Percentiles rank a stretch among this genome's conserved stretches.
phyloP scores from a whole-genome alignment of 257 asterid genomes.

The Salvia hispanica region DNA sequence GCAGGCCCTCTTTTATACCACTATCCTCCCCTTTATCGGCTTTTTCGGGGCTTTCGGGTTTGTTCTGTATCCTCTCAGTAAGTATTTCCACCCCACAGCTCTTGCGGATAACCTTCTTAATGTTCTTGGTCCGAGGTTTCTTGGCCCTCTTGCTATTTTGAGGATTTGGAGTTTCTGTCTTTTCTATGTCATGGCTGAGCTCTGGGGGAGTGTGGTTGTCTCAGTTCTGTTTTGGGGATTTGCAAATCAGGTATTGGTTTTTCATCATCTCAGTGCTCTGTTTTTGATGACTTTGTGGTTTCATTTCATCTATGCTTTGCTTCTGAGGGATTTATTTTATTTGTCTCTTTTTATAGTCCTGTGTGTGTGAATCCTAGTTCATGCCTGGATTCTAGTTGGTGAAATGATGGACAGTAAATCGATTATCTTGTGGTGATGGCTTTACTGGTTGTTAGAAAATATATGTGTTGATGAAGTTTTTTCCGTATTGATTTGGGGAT shows the following conservation, averaged over 20 bases:
- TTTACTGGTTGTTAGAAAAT: neutral
- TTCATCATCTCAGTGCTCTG: constrained; percentile 24
- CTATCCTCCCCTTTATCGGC: constrained; percentile 83
- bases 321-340: constrained; percentile 3
- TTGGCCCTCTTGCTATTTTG: constrained; percentile 96
- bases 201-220: constrained; percentile 98
- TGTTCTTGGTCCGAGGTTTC: constrained; percentile 92
- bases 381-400: neutral
- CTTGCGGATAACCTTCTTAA: constrained; percentile 84
- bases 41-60: constrained; percentile 98
- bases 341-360: constrained; percentile 4
- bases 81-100: constrained; percentile 85
- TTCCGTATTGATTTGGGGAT: neutral
- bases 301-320: constrained; percentile 3
- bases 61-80: constrained; percentile 85
- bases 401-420: neutral
- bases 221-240: constrained; percentile 99
- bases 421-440: constrained; percentile 11
- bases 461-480: neutral
- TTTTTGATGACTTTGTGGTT: neutral
- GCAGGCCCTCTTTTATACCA: constrained; percentile 85
- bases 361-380: constrained; percentile 16
- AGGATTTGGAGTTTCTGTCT: constrained; percentile 99
- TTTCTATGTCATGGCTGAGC: constrained; percentile 99
- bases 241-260: constrained; percentile 83